Conservation (phyloP, 106 monocot species). For the Dendrobium officinale region DNA sequence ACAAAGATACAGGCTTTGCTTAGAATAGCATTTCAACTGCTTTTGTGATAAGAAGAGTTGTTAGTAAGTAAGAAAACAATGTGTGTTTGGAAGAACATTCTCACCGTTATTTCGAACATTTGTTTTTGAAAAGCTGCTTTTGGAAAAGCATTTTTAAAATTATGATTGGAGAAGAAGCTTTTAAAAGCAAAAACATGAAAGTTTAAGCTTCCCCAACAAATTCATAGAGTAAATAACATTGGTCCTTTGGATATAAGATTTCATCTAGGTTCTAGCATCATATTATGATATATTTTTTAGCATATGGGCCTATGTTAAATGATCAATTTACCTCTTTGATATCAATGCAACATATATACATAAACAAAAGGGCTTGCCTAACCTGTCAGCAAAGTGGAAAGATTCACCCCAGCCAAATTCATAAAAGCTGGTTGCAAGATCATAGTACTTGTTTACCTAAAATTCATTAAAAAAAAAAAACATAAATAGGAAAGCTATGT, state of each 20-base stretch:
- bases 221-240: not conserved
- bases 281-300: not conserved
- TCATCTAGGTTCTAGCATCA: not conserved
- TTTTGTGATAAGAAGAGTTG: no score
- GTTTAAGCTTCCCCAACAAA: no score
- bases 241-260: not conserved
- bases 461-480: not conserved
- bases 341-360: no score
- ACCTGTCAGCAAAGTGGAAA: conserved; percentile 76
- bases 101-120: no score
- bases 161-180: no score
- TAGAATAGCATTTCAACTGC: no score
- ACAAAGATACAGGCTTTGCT: not conserved
- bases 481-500: not conserved
- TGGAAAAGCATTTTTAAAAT: no score
- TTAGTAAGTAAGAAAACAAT: no score
- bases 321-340: not conserved
- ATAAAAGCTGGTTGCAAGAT: conserved; percentile 74
- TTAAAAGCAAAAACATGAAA: no score
- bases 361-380: not conserved
- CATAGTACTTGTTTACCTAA: conserved; percentile 82
- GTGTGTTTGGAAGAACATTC: no score
- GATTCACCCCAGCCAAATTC: conserved; percentile 85
- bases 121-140: no score
- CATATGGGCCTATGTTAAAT: not conserved